Base-by-base conservation (phyloP, 495 filamentous ascomycete genomes). In the Letharia columbiana region DNA sequence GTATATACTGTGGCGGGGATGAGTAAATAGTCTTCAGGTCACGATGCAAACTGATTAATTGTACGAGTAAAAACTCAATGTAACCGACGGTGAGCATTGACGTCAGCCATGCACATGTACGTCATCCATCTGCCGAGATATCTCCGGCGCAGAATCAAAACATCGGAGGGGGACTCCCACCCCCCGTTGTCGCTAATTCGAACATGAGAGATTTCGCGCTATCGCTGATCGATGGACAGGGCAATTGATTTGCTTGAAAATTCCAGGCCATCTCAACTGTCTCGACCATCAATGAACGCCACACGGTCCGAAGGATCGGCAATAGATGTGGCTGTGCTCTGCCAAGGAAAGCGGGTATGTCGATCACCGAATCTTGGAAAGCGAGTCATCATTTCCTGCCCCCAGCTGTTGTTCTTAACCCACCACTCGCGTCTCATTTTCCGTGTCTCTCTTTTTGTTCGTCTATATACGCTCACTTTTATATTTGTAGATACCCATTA, bases 91-190 rank as follows among this genome's bases (percentile, higher is more conserved):
- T 3, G 18, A 18, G 1, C 12, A 33, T 56, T 56, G 52, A 56
- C 52, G 52, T 56, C 52, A 56, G 31, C 13, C 13, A 0, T 56
- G 5, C 58, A 66, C 23, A 4, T 31, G n/a, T 66, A 61, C 57
- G 57, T 61, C 58, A 61, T 42, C 23, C 37, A 61, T 42, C 52
- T 56, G 52, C 52, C 28, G 57, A 60, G n/a, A 52, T 12, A 52
- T 52, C 7, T 4, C 49, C n/a, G 23, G 23, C n/a, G 3, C 49
- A 28, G 4, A 20, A 52, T 11, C 23, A 9, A 23, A 23, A 11
- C 23, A 28, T 28, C 23, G 23, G 23, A 28, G 23, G 23, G 23
- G 23, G 23, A 28, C 23, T 28, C 23, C 23, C 23, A 28, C 23
- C 23, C 23, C 23, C 23, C 23, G 23, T 28, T 28, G 23, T 28